These are phyloP conservation scores for Suillus lakei DNA, from an alignment of 768 basidiomycete species.

Conservation along the genomic window DNA sequence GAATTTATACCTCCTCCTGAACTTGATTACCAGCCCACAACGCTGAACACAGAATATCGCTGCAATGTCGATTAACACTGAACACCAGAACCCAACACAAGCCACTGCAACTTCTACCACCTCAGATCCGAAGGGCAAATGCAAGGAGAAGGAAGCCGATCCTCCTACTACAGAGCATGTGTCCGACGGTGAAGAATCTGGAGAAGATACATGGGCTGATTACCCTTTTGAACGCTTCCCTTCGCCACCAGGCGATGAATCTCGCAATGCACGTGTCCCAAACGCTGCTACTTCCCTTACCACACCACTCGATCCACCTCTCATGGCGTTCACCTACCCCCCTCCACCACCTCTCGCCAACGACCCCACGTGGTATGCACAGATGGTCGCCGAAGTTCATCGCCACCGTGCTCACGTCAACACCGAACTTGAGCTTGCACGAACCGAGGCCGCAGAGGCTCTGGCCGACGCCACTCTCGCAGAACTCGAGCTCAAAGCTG, in stretches of 20 bases:
- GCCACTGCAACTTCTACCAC: not conserved
- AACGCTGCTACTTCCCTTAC: slow-evolving; percentile 1
- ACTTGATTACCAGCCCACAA: not conserved
- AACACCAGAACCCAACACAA: not conserved
- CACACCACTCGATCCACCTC: slow-evolving; percentile 26
- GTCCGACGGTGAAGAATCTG: not conserved
- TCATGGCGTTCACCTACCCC: slow-evolving; percentile 33
- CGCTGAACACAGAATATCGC: not conserved
- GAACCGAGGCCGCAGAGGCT: slow-evolving; percentile 24
- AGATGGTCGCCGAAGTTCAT: slow-evolving; percentile 30
- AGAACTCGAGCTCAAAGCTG: slow-evolving; percentile 29
- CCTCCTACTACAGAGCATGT: not conserved
- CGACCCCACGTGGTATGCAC: slow-evolving; percentile 32
- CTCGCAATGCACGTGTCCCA: not conserved
- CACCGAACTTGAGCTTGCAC: slow-evolving; percentile 18
- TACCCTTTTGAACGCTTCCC: slow-evolving; percentile 36
- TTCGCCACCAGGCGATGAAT: slow-evolving; percentile 25
- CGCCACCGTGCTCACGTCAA: slow-evolving; percentile 31
- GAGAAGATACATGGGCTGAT: slow-evolving; percentile 10
- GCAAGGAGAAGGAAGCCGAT: slow-evolving; percentile 10
- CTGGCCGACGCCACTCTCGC: slow-evolving; percentile 32
- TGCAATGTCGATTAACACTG: not conserved
- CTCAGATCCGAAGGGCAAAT: slow-evolving; percentile 9
- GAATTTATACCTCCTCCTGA: not conserved
- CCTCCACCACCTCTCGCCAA: slow-evolving; percentile 29